Conservation (phyloP, 306 rosid species). For the Dalbergia cochinchinensis region DNA sequence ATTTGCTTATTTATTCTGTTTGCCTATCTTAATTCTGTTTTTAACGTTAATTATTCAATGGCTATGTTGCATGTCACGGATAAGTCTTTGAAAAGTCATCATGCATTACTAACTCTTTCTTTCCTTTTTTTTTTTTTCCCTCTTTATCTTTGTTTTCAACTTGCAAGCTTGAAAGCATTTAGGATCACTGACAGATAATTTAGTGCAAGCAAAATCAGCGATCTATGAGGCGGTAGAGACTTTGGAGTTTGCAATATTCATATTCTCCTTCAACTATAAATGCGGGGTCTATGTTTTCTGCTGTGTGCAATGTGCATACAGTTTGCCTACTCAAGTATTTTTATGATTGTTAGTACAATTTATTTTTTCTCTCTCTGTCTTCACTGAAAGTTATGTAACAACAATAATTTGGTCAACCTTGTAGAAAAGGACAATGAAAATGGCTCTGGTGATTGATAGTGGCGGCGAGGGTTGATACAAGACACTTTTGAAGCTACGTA, state of each 20-base stretch:
- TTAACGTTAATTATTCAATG: not conserved
- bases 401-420: not conserved
- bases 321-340: not conserved
- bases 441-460: too few relatives aligned
- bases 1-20: slow-evolving; percentile 1
- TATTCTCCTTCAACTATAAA: not conserved
- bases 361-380: not conserved
- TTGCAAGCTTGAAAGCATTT: slow-evolving; percentile 38
- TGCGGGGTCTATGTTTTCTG: not conserved
- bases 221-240: not conserved
- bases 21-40: slow-evolving; percentile 6
- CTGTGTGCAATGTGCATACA: not conserved
- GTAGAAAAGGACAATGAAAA: not conserved
- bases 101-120: slow-evolving; percentile 4
- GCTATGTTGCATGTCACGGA: not conserved
- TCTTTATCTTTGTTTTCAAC: not conserved
- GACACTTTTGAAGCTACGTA: not conserved
- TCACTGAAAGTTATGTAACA: not conserved
- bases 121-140: too few relatives aligned
- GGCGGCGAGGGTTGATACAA: not conserved
- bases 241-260: not conserved
- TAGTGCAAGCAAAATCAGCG: slow-evolving; percentile 15
- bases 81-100: too few relatives aligned
- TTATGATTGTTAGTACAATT: not conserved
- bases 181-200: slow-evolving; percentile 5